Evolutionary conservation across 164 flowering plant species (phyloP).

Genomic region (Cinnamomum chago): DNA sequence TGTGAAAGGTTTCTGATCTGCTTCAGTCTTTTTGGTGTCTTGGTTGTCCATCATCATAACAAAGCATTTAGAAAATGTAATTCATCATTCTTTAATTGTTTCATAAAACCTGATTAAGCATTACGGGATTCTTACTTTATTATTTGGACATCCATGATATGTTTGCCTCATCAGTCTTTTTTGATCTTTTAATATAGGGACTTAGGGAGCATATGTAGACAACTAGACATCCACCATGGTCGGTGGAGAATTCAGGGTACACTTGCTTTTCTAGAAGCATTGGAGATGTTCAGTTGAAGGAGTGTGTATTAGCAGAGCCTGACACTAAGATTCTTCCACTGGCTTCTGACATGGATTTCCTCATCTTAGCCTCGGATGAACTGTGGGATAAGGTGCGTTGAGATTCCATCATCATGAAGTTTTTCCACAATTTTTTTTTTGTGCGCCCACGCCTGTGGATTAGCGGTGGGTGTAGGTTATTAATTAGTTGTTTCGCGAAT

Average conservation of each 20-base stretch:
- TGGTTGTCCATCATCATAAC: no score
- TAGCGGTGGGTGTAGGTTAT: no score
- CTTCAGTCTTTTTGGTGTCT: no score
- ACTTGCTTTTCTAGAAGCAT: constrained; percentile 83
- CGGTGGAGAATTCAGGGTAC: constrained; percentile 85
- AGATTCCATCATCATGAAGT: background rate
- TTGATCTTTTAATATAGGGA: constrained; percentile 34
- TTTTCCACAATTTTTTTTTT: background rate
- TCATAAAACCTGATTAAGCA: no score
- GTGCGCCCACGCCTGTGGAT: no score
- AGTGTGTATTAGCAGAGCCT: constrained; percentile 82
- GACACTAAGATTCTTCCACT: constrained; percentile 54
- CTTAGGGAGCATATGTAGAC: constrained; percentile 85
- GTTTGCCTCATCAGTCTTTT: background rate
- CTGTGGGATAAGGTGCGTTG: constrained; percentile 69
- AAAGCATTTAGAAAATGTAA: no score
- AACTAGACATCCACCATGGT: constrained; percentile 62
- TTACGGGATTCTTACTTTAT: no score
- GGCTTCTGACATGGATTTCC: constrained; percentile 63
- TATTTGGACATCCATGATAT: no score
- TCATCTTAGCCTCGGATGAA: constrained; percentile 85
- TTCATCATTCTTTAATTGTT: no score
- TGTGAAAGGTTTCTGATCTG: no score
- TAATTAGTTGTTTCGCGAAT: no score
- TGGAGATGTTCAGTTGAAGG: constrained; percentile 67